phyloP scores from a whole-genome alignment of 257 asterid species.

The Nicotiana attenuata region DNA sequence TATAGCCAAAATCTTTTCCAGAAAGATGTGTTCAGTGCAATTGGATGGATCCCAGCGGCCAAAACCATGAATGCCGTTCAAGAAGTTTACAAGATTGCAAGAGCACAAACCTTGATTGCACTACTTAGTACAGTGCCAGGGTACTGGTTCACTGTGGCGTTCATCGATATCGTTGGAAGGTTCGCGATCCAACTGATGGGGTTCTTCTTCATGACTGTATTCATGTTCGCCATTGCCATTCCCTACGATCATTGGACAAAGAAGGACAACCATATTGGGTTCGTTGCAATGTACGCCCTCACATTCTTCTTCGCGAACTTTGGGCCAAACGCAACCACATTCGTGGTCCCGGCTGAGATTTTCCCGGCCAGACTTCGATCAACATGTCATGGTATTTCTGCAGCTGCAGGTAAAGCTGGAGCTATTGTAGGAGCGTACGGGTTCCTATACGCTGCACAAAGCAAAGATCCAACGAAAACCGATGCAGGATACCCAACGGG shows the following conservation, averaged over 20 bases:
- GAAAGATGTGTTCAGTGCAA: not conserved
- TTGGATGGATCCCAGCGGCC: slow-evolving; percentile 5
- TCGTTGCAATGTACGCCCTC: slow-evolving; percentile 4
- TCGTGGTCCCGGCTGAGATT: slow-evolving; percentile 12
- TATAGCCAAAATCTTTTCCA: not conserved
- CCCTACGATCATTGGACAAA: slow-evolving; percentile 27
- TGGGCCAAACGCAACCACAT: slow-evolving; percentile 30
- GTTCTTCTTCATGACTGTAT: slow-evolving; percentile 22
- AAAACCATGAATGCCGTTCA: slow-evolving; percentile 25
- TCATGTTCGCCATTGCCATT: slow-evolving; percentile 22
- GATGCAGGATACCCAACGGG: slow-evolving; percentile 25
- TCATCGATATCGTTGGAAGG: slow-evolving; percentile 24
- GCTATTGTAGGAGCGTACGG: slow-evolving; percentile 30
- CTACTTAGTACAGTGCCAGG: slow-evolving; percentile 31
- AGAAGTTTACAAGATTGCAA: slow-evolving; percentile 19
- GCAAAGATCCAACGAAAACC: slow-evolving; percentile 1
- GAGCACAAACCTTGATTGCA: slow-evolving; percentile 22
- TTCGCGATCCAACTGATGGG: slow-evolving; percentile 8
- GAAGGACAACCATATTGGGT: slow-evolving; percentile 6
- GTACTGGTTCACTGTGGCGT: slow-evolving; percentile 22
- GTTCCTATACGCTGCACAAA: slow-evolving; percentile 24
- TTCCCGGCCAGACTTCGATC: slow-evolving; percentile 25
- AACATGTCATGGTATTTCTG: slow-evolving; percentile 29
- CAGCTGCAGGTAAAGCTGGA: slow-evolving; percentile 34
- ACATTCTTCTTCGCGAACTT: slow-evolving; percentile 20